Conservation (phyloP, 2,329 filamentous ascomycete species). For the Phyllachora maydis region DNA sequence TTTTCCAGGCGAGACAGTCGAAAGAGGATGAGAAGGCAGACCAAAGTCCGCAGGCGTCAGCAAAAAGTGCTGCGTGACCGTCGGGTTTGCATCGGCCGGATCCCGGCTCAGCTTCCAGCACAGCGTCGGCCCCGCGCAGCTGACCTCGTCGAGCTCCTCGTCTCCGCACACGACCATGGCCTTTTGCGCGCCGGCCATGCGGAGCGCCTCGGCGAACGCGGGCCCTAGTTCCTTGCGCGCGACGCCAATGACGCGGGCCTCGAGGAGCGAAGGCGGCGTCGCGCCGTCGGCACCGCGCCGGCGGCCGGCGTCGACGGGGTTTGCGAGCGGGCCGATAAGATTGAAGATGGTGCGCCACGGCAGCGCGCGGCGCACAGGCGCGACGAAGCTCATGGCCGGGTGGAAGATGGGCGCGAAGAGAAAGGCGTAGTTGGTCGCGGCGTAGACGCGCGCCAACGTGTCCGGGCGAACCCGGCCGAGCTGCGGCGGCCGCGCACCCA, state of each 20-base stretch:
- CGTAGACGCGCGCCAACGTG: conserved; percentile 55
- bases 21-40: conserved; percentile 50
- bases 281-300: too few species aligned
- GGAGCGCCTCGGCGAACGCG: conserved; percentile 72
- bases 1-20: conserved; percentile 65
- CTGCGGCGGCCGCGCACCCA: conserved; percentile 50
- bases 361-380: conserved; percentile 66
- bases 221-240: conserved; percentile 71
- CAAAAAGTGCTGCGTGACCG: conserved; percentile 48
- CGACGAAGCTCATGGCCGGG: conserved; percentile 79
- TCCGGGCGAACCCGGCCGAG: conserved; percentile 53
- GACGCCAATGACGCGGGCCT: conserved; percentile 85
- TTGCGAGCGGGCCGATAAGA: conserved; percentile 76
- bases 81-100: conserved; percentile 11
- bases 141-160: conserved; percentile 90
- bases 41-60: conserved; percentile 78
- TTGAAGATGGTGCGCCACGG: conserved; percentile 98
- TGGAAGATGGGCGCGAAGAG: conserved; percentile 94
- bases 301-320: conserved; percentile 53
- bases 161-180: conserved; percentile 82
- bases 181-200: conserved; percentile 56
- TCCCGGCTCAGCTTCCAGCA: conserved; percentile 61
- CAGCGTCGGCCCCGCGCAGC: conserved; percentile 69
- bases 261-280: conserved; percentile 29
- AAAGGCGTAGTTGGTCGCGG: conserved; percentile 76